These are phyloP conservation scores for Xylariaceae sp. DNA, from an alignment of 2,329 filamentous ascomycete species.

Conservation along the genomic window DNA sequence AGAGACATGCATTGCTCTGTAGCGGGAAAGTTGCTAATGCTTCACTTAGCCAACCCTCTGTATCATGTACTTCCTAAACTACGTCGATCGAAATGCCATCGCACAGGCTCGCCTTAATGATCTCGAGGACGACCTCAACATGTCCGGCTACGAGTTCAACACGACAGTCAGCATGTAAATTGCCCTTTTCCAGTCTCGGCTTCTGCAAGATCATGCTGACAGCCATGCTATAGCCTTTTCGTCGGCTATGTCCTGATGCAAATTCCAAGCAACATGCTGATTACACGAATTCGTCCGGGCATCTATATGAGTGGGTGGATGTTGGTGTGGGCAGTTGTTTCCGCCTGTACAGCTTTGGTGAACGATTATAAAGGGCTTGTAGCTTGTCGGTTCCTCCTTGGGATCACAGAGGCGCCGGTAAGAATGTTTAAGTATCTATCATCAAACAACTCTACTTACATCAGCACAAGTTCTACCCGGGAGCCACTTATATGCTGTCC, in stretches of 20 bases:
- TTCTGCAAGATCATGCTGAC: constrained; percentile 22
- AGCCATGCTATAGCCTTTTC: constrained; percentile 26
- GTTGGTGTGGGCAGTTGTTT: constrained; percentile 45
- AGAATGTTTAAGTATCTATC: too few species aligned
- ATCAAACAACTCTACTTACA: too few species aligned
- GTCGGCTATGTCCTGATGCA: constrained; percentile 48
- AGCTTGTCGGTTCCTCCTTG: constrained; percentile 43
- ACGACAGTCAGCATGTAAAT: constrained; percentile 42
- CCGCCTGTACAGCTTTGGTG: constrained; percentile 43
- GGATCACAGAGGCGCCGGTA: constrained; percentile 45
- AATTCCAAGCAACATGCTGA: constrained; percentile 46
- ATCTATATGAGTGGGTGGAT: constrained; percentile 47
- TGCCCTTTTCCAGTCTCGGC: background rate
- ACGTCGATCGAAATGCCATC: constrained; percentile 51
- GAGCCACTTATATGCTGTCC: constrained; percentile 48
- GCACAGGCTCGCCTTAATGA: constrained; percentile 46
- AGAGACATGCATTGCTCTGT: too few species aligned
- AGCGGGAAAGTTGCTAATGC: too few species aligned
- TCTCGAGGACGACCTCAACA: constrained; percentile 47
- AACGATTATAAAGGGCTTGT: constrained; percentile 40
- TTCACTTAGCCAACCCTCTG: constrained; percentile 44
- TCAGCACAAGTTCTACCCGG: constrained; percentile 47
- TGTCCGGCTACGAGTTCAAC: constrained; percentile 43
- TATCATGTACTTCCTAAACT: constrained; percentile 50
- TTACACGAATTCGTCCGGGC: constrained; percentile 46